phyloP scores from a whole-genome alignment of 805 yeast genomes.

The Barnettozyma sucrosica region DNA sequence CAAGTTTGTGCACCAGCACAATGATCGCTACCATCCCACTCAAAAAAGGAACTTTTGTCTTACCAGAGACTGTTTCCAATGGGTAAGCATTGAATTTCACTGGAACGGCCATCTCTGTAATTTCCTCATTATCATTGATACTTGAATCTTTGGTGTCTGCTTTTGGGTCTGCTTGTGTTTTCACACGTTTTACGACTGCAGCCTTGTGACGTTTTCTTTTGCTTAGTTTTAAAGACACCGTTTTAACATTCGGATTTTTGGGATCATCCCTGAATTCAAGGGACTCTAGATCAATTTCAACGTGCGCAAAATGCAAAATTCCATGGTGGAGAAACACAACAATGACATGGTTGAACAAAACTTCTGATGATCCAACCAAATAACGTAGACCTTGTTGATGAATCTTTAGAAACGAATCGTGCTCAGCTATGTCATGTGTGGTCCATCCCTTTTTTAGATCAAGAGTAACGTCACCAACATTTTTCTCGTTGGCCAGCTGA shows the following conservation, averaged over 20 bases:
- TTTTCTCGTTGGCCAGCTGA: not conserved
- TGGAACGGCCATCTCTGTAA: not conserved
- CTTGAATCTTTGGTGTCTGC: too few species aligned
- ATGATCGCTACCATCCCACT: not conserved
- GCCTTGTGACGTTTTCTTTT: not conserved
- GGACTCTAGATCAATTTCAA: too few species aligned
- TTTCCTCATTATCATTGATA: not conserved
- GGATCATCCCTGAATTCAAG: too few species aligned
- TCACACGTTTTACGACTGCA: too few species aligned
- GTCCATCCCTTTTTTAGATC: too few species aligned
- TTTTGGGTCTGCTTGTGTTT: too few species aligned
- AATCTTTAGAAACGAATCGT: too few species aligned
- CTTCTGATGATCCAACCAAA: not conserved
- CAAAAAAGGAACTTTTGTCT: not conserved
- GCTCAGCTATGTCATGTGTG: too few species aligned
- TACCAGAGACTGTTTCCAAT: not conserved
- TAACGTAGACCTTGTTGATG: too few species aligned
- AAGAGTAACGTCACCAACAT: not conserved
- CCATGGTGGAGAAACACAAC: not conserved
- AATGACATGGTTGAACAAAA: not conserved
- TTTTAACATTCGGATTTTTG: not conserved
- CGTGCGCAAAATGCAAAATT: not conserved
- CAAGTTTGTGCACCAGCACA: not conserved
- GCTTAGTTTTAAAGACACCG: not conserved
- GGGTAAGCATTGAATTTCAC: not conserved